These are phyloP conservation scores for Mycena citricolor DNA, from an alignment of 1,284 basidiomycete species.

Conservation along the genomic window DNA sequence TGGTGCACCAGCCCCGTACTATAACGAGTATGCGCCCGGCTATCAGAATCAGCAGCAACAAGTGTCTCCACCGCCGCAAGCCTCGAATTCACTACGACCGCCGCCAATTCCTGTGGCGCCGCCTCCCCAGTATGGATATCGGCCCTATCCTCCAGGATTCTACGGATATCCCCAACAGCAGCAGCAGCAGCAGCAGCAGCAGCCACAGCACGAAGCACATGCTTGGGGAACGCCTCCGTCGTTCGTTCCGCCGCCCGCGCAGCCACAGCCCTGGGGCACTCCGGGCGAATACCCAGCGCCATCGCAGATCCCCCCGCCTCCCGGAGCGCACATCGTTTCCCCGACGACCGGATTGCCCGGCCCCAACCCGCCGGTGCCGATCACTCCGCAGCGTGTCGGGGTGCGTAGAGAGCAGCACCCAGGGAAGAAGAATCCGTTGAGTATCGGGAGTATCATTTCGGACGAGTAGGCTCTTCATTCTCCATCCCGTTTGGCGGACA, in stretches of 20 bases:
- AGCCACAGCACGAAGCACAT: conserved; percentile 18
- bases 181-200: conserved; percentile 25
- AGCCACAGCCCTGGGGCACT: conserved; percentile 20
- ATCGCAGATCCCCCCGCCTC: conserved; percentile 19
- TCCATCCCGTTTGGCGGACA: no score
- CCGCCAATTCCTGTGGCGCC: conserved; percentile 25
- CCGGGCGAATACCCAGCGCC: background rate
- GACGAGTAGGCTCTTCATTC: conserved; percentile 27
- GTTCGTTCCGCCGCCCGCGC: conserved; percentile 11
- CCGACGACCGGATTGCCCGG: background rate
- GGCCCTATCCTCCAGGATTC: conserved; percentile 29
- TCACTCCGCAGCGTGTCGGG: no score
- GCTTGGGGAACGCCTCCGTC: conserved; percentile 23
- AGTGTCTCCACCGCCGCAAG: conserved; percentile 8
- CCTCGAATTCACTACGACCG: conserved; percentile 21
- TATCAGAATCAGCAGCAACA: conserved; percentile 7
- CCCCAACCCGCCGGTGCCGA: no score
- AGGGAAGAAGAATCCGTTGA: conserved; percentile 65
- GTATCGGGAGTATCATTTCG: conserved; percentile 72
- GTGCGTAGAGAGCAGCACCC: conserved; percentile 19
- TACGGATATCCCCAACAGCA: conserved; percentile 31
- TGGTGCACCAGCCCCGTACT: no score
- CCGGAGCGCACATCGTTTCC: conserved; percentile 1
- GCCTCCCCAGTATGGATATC: conserved; percentile 7
- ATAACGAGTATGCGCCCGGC: no score